phyloP scores from a whole-genome alignment of 2,329 filamentous ascomycete genomes.

The Beauveria scarabaeidicola region DNA sequence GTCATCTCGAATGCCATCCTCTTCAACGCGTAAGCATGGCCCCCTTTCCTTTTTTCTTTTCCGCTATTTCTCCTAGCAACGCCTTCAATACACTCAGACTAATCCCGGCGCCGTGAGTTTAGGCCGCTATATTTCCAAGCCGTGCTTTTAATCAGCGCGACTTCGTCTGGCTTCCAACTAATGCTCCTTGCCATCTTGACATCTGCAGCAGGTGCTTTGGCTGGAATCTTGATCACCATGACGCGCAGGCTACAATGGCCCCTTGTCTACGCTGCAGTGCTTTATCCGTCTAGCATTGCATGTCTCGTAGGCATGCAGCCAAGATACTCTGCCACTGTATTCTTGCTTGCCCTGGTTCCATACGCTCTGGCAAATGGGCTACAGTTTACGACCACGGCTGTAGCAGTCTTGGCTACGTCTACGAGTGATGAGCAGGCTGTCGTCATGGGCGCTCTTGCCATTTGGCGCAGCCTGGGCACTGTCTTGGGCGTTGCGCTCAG shows the following conservation, averaged over 20 bases:
- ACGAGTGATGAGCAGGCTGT: slow-evolving; percentile 56
- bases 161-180: slow-evolving; percentile 61
- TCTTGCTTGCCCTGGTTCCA: slow-evolving; percentile 50
- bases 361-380: slow-evolving; percentile 53
- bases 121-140: slow-evolving; percentile 70
- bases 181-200: slow-evolving; percentile 52
- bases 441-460: slow-evolving; percentile 58
- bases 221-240: slow-evolving; percentile 54
- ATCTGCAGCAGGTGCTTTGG: slow-evolving; percentile 45
- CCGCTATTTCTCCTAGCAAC: neutral
- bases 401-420: slow-evolving; percentile 52
- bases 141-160: slow-evolving; percentile 60
- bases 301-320: slow-evolving; percentile 39
- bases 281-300: slow-evolving; percentile 42
- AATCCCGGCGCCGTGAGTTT: neutral
- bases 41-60: neutral
- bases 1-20: slow-evolving; percentile 47
- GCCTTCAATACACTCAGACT: neutral
- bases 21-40: slow-evolving; percentile 44
- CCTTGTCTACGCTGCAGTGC: slow-evolving; percentile 40
- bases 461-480: slow-evolving; percentile 65
- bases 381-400: slow-evolving; percentile 55
- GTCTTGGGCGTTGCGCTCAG: slow-evolving; percentile 67
- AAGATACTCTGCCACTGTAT: slow-evolving; percentile 40
- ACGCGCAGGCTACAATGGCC: slow-evolving; percentile 52